Percentiles rank a stretch among this genome's conserved stretches.
phyloP scores from a whole-genome alignment of 2,329 filamentous ascomycete species.

The Phyllosticta citribraziliensis region DNA sequence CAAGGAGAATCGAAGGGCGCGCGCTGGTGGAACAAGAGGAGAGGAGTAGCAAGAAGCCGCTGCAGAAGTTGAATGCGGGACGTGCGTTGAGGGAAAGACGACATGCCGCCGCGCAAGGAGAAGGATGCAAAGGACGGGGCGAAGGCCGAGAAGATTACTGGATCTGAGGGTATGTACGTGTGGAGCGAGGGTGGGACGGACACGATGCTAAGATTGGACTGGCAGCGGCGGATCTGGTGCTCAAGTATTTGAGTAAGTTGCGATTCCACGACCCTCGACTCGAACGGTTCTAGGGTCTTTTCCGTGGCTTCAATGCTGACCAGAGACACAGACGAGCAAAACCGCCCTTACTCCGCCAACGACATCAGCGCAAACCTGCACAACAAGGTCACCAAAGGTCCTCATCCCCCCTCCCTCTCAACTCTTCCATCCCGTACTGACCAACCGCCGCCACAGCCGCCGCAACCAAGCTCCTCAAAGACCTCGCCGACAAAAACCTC shows the following conservation, averaged over 20 bases:
- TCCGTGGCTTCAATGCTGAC: not conserved
- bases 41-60: not conserved
- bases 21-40: not conserved
- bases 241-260: constrained; percentile 41
- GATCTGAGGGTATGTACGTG: not conserved
- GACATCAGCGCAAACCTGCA: constrained; percentile 53
- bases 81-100: not conserved
- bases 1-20: not conserved
- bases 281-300: constrained; percentile 31
- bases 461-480: constrained; percentile 51
- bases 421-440: not conserved
- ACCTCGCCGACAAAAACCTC: constrained; percentile 50
- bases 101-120: constrained; percentile 30
- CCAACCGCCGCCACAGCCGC: constrained; percentile 34
- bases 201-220: not conserved
- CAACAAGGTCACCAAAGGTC: constrained; percentile 49
- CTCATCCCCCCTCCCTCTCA: not conserved
- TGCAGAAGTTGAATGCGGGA: not conserved
- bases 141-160: constrained; percentile 17
- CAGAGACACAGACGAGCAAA: constrained; percentile 15
- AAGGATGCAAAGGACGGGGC: constrained; percentile 25
- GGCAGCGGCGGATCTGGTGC: constrained; percentile 31
- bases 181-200: not conserved
- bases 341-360: constrained; percentile 47
- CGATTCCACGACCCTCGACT: constrained; percentile 9